A percentile compares a stretch with the other conserved stretches of the same genome.
Evolutionary conservation across 2,329 filamentous ascomycete genomes (phyloP).

Genomic region (Cadophora sp.): DNA sequence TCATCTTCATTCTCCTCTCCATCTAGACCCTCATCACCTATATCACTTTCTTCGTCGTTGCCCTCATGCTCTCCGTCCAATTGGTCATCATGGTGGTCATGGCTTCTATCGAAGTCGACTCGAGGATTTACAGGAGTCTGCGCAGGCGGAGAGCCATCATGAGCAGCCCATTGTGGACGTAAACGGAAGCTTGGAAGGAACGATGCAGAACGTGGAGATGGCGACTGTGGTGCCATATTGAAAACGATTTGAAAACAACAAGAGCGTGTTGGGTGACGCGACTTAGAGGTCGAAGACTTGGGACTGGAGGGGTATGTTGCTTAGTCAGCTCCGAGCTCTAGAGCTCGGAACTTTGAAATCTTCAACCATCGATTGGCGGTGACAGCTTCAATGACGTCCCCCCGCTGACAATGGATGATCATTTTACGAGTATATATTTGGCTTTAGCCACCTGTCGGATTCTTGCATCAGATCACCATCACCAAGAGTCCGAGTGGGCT

Average conservation of each 20-base stretch:
- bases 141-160: constrained; percentile 15
- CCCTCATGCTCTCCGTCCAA: not conserved
- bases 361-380: not conserved
- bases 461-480: not conserved
- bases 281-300: constrained; percentile 14
- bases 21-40: constrained; percentile 30
- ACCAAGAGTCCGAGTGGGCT: not conserved
- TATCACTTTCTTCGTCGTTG: constrained; percentile 27
- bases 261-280: constrained; percentile 20
- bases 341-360: not conserved
- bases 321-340: constrained; percentile 2
- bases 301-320: not conserved
- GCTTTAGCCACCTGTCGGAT: not conserved
- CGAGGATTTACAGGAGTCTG: constrained; percentile 27
- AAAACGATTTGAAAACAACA: not conserved
- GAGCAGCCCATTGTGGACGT: constrained; percentile 18
- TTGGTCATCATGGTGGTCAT: not conserved
- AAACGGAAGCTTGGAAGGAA: constrained; percentile 22
- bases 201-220: constrained; percentile 15
- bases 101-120: constrained; percentile 10
- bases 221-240: constrained; percentile 21
- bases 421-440: not conserved
- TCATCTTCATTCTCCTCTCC: constrained; percentile 36
- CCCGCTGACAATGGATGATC: not conserved
- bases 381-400: constrained; percentile 7